Evolutionary conservation across 2,329 filamentous ascomycete genomes (phyloP).

Genomic region (Stagonosporopsis chrysanthemi): DNA sequence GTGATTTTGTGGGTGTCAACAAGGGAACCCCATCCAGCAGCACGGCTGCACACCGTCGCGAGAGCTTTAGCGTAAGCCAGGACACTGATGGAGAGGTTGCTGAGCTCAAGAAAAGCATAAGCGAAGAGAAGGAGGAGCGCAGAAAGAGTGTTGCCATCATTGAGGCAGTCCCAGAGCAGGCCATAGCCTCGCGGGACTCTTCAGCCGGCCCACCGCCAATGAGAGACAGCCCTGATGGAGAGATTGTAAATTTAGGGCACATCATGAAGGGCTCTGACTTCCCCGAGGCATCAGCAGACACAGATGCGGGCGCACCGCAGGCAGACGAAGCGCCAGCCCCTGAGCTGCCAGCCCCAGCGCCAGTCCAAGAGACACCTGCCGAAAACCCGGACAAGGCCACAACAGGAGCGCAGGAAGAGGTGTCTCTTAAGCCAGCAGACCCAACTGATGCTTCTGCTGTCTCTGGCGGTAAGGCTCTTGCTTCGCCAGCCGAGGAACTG

Average conservation of each 20-base stretch:
- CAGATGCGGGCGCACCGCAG: conserved; percentile 13
- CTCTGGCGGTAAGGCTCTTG: conserved; percentile 49
- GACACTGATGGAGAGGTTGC: conserved; percentile 44
- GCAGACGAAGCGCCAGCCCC: conserved; percentile 10
- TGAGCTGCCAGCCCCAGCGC: conserved; percentile 9
- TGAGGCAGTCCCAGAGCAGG: conserved; percentile 54
- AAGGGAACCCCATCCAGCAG: conserved; percentile 42
- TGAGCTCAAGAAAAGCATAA: conserved; percentile 52
- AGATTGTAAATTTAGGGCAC: conserved; percentile 42
- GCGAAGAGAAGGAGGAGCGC: conserved; percentile 51
- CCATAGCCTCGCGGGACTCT: conserved; percentile 51
- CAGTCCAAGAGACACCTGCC: conserved; percentile 29
- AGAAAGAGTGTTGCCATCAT: conserved; percentile 45
- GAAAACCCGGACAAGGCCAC: conserved; percentile 55
- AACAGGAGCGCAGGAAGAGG: conserved; percentile 53
- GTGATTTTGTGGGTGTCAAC: conserved; percentile 34
- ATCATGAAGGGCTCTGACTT: conserved; percentile 50
- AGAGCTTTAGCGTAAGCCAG: conserved; percentile 54
- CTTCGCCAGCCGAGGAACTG: conserved; percentile 40
- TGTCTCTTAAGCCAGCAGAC: conserved; percentile 51
- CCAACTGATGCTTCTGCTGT: conserved; percentile 46
- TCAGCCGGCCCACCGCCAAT: conserved; percentile 45
- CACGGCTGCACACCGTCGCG: conserved; percentile 43
- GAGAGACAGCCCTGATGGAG: conserved; percentile 34
- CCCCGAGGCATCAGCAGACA: conserved; percentile 33